phyloP scores from a whole-genome alignment of 2,329 filamentous ascomycete genomes.

The Apiospora phragmitis region DNA sequence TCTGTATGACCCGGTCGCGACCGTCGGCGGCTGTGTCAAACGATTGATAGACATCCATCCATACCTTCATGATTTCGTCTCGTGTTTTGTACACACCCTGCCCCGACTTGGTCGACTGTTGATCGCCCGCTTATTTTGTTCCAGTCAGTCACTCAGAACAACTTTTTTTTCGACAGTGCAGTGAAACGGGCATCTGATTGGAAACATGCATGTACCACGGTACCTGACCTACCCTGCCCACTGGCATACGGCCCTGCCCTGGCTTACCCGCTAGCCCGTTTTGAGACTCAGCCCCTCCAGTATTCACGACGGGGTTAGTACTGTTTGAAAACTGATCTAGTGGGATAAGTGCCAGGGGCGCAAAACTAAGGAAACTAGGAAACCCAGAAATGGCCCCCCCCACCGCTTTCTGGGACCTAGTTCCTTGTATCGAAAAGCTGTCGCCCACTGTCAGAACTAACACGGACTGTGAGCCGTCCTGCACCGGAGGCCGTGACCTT shows the following conservation, averaged over 20 bases:
- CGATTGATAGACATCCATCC: constrained; percentile 4
- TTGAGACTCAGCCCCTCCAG: constrained; percentile 1
- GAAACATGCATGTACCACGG: constrained; percentile 6
- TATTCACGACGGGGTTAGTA: background rate
- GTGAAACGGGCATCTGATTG: background rate
- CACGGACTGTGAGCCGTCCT: background rate
- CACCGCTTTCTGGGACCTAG: background rate
- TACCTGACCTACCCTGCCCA: background rate
- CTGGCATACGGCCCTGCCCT: background rate
- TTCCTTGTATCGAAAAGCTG: background rate
- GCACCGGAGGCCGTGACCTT: background rate
- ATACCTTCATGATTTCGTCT: background rate
- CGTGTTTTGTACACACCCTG: background rate
- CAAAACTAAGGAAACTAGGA: constrained; percentile 5
- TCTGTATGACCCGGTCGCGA: background rate
- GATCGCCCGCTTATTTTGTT: constrained; percentile 6
- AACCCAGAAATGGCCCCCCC: background rate
- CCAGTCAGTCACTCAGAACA: constrained; percentile 4
- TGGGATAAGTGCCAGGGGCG: constrained; percentile 2
- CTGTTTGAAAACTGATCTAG: constrained; percentile 6
- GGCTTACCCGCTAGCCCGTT: background rate
- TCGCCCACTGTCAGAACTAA: constrained; percentile 4
- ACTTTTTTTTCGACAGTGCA: constrained; percentile 7
- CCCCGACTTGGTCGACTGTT: background rate
- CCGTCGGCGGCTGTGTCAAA: background rate